A percentile compares a stretch with the other conserved stretches of the same genome.
Evolutionary conservation across 768 basidiomycete genomes (phyloP).

Genomic region (Mycena haematopus): DNA sequence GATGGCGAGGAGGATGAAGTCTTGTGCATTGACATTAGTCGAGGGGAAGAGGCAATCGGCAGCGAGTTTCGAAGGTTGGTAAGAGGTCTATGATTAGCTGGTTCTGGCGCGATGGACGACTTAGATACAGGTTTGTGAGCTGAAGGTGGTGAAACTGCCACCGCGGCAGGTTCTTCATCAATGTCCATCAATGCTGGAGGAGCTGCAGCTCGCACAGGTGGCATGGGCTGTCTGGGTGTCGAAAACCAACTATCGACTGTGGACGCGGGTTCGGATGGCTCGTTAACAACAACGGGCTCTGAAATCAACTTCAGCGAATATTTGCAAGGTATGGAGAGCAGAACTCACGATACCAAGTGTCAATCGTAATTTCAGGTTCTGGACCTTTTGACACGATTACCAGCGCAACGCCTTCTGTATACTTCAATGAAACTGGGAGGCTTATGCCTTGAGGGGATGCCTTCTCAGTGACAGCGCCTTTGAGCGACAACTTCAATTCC

Average conservation of each 20-base stretch:
- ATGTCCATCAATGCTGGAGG: slow-evolving; percentile 19
- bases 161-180: slow-evolving; percentile 15
- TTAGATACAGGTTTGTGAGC: background rate
- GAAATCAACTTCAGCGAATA: background rate
- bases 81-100: background rate
- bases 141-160: background rate
- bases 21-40: background rate
- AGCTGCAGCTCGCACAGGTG: slow-evolving; percentile 25
- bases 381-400: slow-evolving; percentile 40
- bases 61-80: slow-evolving; percentile 9
- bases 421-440: slow-evolving; percentile 51
- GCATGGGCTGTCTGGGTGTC: slow-evolving; percentile 33
- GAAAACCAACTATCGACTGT: slow-evolving; percentile 39
- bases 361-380: slow-evolving; percentile 38
- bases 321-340: background rate
- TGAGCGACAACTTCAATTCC: slow-evolving; percentile 53
- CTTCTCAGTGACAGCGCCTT: slow-evolving; percentile 45
- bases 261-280: slow-evolving; percentile 8
- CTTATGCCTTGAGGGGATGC: slow-evolving; percentile 31
- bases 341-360: slow-evolving; percentile 51
- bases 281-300: slow-evolving; percentile 6
- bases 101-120: background rate
- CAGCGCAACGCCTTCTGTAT: slow-evolving; percentile 48
- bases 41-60: background rate
- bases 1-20: background rate